Evolutionary conservation across 2,329 filamentous ascomycete species (phyloP).

Genomic region (Tolypocladium amazonense): DNA sequence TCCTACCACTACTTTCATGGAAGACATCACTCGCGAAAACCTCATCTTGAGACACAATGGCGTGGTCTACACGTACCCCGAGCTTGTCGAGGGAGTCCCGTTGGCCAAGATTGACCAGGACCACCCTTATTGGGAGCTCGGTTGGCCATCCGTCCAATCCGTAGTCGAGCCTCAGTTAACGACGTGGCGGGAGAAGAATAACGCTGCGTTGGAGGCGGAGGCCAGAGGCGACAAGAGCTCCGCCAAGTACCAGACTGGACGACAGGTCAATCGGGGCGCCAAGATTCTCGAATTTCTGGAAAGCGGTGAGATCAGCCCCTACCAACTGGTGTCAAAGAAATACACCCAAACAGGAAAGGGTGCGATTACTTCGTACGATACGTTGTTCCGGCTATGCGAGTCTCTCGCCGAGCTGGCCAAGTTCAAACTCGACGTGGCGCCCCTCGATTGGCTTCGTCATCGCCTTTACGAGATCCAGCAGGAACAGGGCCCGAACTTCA

Average conservation of each 20-base stretch:
- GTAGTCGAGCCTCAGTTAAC: constrained; percentile 32
- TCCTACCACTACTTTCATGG: constrained; percentile 5
- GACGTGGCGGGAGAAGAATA: constrained; percentile 37
- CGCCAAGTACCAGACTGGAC: constrained; percentile 41
- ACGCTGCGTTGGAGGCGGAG: constrained; percentile 21
- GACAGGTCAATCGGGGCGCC: constrained; percentile 45
- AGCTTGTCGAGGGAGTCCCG: constrained; percentile 42
- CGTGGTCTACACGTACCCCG: constrained; percentile 36
- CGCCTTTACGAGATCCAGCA: constrained; percentile 39
- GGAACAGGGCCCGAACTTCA: constrained; percentile 35
- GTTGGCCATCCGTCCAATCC: constrained; percentile 36
- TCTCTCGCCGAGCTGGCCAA: constrained; percentile 42
- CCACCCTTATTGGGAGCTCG: constrained; percentile 45
- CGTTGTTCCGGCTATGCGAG: constrained; percentile 43
- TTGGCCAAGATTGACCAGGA: constrained; percentile 36
- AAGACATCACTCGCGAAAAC: constrained; percentile 32
- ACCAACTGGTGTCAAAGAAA: constrained; percentile 43
- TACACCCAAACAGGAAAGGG: constrained; percentile 32
- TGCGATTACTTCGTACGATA: constrained; percentile 41
- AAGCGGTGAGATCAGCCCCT: constrained; percentile 41
- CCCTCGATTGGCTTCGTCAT: constrained; percentile 46
- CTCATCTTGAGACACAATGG: constrained; percentile 39
- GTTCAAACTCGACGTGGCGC: constrained; percentile 40
- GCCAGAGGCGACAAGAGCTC: constrained; percentile 21
- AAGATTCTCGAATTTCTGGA: constrained; percentile 41